Conservation (phyloP, 2,329 filamentous ascomycete genomes). For the Diaporthe amygdali region DNA sequence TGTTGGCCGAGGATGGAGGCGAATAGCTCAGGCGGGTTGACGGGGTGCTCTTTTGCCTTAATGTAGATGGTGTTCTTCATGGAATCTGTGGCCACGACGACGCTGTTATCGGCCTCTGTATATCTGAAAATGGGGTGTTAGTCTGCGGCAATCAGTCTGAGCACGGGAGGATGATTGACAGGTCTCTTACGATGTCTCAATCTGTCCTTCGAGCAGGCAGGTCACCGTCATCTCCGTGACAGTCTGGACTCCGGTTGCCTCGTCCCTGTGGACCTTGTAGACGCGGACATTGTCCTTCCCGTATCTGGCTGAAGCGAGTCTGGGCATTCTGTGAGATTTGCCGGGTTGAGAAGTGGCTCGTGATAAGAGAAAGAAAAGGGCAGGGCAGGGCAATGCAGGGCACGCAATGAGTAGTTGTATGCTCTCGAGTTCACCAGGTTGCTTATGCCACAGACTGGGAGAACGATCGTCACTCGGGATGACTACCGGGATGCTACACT, state of each 20-base stretch:
- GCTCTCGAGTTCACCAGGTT: not conserved
- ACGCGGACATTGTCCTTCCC: slow-evolving; percentile 99
- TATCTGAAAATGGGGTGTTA: slow-evolving; percentile 62
- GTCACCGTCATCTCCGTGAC: slow-evolving; percentile 96
- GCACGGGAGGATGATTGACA: too few relatives aligned
- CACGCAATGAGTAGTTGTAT: not conserved
- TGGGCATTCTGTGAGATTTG: slow-evolving; percentile 50
- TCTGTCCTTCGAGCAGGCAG: slow-evolving; percentile 90
- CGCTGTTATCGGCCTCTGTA: slow-evolving; percentile 91
- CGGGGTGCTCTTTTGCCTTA: slow-evolving; percentile 89
- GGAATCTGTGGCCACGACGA: slow-evolving; percentile 94
- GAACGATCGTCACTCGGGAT: not conserved
- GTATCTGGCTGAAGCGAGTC: slow-evolving; percentile 71
- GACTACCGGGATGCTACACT: not conserved
- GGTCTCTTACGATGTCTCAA: slow-evolving; percentile 73
- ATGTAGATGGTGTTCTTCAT: slow-evolving; percentile 99
- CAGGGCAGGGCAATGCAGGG: not conserved
- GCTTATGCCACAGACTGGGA: not conserved
- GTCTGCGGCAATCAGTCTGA: not conserved
- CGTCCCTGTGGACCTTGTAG: slow-evolving; percentile 89
- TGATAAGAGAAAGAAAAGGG: not conserved
- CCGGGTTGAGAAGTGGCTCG: not conserved
- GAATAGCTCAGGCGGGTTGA: slow-evolving; percentile 92
- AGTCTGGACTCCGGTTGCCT: slow-evolving; percentile 77
- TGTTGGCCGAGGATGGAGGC: slow-evolving; percentile 84